Evolutionary conservation across 768 basidiomycete species (phyloP).

Genomic region (Tylopilus felleus): DNA sequence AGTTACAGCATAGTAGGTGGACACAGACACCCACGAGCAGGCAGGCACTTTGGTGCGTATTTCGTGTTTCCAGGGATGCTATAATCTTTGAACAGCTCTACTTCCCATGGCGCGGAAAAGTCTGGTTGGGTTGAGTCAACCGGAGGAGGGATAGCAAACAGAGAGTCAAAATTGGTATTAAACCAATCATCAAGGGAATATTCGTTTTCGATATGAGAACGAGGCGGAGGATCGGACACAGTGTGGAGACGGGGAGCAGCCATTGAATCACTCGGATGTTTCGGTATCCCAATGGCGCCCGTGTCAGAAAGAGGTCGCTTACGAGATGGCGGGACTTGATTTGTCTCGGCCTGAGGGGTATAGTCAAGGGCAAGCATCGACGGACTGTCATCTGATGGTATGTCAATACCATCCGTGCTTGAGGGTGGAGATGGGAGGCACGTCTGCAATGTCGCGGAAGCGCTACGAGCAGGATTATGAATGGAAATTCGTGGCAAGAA

Average conservation of each 20-base stretch:
- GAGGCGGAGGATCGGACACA: constrained; percentile 32
- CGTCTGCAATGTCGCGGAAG: neutral
- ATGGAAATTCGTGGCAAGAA: fast-evolving
- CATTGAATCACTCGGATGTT: constrained; percentile 25
- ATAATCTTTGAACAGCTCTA: constrained; percentile 34
- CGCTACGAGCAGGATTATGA: neutral
- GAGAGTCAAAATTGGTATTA: constrained; percentile 18
- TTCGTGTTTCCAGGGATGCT: constrained; percentile 10
- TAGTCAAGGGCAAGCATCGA: neutral
- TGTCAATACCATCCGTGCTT: constrained; percentile 1
- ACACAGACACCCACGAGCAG: constrained; percentile 5
- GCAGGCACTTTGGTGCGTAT: neutral
- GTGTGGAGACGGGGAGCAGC: constrained; percentile 22
- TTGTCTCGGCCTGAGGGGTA: neutral
- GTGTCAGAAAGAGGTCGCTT: constrained; percentile 40
- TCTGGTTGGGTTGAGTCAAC: constrained; percentile 27
- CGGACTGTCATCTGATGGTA: neutral
- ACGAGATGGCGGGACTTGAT: constrained; percentile 1
- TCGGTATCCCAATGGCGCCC: constrained; percentile 18
- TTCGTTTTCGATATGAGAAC: constrained; percentile 11
- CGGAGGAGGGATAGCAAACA: constrained; percentile 29
- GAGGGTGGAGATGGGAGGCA: constrained; percentile 16
- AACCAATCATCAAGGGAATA: constrained; percentile 38
- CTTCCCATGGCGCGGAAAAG: constrained; percentile 25
- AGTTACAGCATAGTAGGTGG: neutral